These are phyloP conservation scores for Aquilaria sinensis DNA, from an alignment of 345 rosid genomes.

Conservation along the genomic window DNA sequence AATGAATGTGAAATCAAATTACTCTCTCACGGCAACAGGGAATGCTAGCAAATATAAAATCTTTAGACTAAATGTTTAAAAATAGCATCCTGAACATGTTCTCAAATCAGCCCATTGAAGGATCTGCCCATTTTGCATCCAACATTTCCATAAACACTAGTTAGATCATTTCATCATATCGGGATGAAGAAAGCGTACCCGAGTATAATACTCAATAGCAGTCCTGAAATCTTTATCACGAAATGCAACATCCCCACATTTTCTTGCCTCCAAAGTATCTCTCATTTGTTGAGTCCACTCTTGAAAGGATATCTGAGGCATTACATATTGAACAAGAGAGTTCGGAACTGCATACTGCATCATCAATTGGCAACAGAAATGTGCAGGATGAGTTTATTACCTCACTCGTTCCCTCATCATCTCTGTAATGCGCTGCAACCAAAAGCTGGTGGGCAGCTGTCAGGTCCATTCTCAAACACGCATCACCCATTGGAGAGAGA, in stretches of 20 bases:
- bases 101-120: neutral
- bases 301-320: conserved; percentile 73
- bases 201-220: conserved; percentile 77
- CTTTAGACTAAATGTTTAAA: neutral
- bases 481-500: conserved; percentile 73
- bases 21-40: neutral
- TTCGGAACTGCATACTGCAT: conserved; percentile 9
- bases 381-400: conserved; percentile 22
- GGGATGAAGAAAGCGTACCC: conserved; percentile 33
- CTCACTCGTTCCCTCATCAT: conserved; percentile 88
- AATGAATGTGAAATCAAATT: neutral
- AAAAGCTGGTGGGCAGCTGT: conserved; percentile 82
- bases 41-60: neutral
- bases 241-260: conserved; percentile 79
- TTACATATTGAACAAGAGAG: conserved; percentile 6
- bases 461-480: conserved; percentile 79
- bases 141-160: too few relatives aligned
- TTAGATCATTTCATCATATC: neutral
- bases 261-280: conserved; percentile 86
- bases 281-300: conserved; percentile 93
- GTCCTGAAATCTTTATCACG: conserved; percentile 57
- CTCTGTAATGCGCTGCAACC: conserved; percentile 72
- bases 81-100: too few relatives aligned
- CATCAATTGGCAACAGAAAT: conserved; percentile 1
- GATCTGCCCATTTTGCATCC: neutral